These are phyloP conservation scores for Apiospora sp. DNA, from an alignment of 2,329 filamentous ascomycete genomes.

Conservation along the genomic window DNA sequence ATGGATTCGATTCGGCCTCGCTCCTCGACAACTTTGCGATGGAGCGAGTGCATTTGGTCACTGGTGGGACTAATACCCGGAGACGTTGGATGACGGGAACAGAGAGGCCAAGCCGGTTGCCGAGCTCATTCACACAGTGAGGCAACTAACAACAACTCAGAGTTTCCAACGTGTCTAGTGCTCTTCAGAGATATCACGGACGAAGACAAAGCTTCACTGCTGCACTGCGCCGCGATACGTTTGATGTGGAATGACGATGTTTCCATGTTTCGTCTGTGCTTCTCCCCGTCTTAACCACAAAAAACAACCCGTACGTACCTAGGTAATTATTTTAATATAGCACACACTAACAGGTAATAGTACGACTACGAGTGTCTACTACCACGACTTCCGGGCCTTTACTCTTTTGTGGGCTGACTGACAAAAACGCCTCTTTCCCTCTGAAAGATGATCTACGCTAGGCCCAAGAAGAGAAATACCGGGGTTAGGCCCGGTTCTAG, in stretches of 20 bases:
- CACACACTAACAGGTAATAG: not conserved
- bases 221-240: not conserved
- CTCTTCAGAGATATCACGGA: conserved; percentile 2
- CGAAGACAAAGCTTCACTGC: conserved; percentile 1
- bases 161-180: not conserved
- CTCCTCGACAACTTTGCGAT: not conserved
- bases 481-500: conserved; percentile 18
- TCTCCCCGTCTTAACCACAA: not conserved
- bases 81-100: conserved; percentile 1
- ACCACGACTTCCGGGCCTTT: not conserved
- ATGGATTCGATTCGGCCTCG: conserved; percentile 10
- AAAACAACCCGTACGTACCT: not conserved
- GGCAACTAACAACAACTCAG: not conserved
- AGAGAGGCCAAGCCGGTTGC: not conserved
- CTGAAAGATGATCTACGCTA: conserved; percentile 23
- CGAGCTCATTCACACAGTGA: not conserved
- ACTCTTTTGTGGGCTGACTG: not conserved
- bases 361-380: not conserved
- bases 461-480: conserved; percentile 15
- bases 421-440: conserved; percentile 18
- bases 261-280: conserved; percentile 19
- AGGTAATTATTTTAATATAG: not conserved
- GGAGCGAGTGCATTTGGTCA: not conserved
- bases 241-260: conserved; percentile 10
- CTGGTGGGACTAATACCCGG: not conserved